Base-by-base conservation (phyloP, 106 monocot species). In the Acanthochlamys bracteata region DNA sequence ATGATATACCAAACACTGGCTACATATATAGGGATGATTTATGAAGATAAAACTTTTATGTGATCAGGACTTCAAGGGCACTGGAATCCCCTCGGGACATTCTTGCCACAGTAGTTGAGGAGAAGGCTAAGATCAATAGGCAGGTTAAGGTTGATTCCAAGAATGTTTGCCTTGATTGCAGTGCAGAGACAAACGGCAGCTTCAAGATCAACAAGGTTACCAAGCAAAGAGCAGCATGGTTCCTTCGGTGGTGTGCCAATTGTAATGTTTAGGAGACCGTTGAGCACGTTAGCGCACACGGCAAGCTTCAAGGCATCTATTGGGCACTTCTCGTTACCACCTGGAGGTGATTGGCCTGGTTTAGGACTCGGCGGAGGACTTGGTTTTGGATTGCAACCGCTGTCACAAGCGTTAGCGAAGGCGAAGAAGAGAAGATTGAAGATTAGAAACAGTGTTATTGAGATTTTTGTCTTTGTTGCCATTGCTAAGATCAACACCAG, bases 131-230 rank as follows among this genome's bases (percentile, higher is more conserved):
- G 58, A 41, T 41, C 42, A 24, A 69, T 10, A 6, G 57, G 45
- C 25, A 69, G 21, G 39, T 72, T 78, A 25, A 71, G 72, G 55
- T 71, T 33, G n/a, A 72, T 45, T 4, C 72, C 72, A 7, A 78
- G 72, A n/a, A 78, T 46, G 60, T 71, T 67, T 14, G 77, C 73
- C 60, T 66, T 71, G 60, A 77, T 61, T 58, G 71, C 76, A 24
- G 78, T 78, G 78, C 78, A 78, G n/a, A 78, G 68, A 67, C 78
- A 78, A 15, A 64, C 56, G 41, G 78, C 78, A 11, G 68, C 72
- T 72, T 78, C 78, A 20, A 78, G 78, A 52, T 78, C 78, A 22
- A 22, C 69, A 10, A 79, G 74, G 10, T 24, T 24, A 4, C 23
- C 63, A 14, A 63, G 6, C 7, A 63, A 20, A 10, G 63, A 24